Percentiles rank a stretch among this genome's conserved stretches.
Evolutionary conservation across 139 green algal species (phyloP).

Genomic region (Chlamydomonas sp.): DNA sequence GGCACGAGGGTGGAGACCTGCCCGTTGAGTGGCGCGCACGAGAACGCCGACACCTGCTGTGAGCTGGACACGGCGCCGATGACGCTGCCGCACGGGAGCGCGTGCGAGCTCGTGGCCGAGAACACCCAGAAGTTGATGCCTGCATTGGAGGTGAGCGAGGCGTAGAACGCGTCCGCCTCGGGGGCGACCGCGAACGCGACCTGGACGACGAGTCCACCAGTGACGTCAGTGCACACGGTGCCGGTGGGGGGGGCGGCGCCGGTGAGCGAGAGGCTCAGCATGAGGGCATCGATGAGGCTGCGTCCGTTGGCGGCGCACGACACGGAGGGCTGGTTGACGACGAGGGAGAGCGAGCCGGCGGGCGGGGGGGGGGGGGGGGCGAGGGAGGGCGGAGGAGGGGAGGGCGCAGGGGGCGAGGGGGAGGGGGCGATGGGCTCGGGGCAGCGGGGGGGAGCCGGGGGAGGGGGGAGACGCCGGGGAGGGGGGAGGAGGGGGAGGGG

Average conservation of each 20-base stretch:
- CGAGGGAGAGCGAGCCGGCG: not conserved
- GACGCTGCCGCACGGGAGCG: not conserved
- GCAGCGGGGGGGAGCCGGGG: not conserved
- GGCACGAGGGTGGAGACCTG: not conserved
- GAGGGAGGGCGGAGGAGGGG: no score
- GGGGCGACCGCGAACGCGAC: not conserved
- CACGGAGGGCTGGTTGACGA: not conserved
- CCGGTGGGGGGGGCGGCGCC: no score
- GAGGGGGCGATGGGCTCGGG: not conserved
- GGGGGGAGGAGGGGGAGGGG: slow-evolving; percentile 6
- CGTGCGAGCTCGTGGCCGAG: not conserved
- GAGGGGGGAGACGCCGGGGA: not conserved
- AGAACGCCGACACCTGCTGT: no score
- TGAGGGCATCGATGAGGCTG: not conserved
- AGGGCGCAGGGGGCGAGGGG: slow-evolving; percentile 1
- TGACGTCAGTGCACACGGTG: not conserved
- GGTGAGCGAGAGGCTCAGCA: no score
- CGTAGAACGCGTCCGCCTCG: not conserved
- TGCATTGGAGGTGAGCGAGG: not conserved
- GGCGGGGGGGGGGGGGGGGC: not conserved
- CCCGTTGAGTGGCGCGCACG: not conserved
- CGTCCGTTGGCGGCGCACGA: not conserved
- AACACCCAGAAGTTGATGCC: not conserved
- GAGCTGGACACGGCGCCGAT: slow-evolving; percentile 1
- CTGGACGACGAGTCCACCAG: not conserved